phyloP scores from a whole-genome alignment of 106 monocot species.

The Acanthochlamys bracteata region DNA sequence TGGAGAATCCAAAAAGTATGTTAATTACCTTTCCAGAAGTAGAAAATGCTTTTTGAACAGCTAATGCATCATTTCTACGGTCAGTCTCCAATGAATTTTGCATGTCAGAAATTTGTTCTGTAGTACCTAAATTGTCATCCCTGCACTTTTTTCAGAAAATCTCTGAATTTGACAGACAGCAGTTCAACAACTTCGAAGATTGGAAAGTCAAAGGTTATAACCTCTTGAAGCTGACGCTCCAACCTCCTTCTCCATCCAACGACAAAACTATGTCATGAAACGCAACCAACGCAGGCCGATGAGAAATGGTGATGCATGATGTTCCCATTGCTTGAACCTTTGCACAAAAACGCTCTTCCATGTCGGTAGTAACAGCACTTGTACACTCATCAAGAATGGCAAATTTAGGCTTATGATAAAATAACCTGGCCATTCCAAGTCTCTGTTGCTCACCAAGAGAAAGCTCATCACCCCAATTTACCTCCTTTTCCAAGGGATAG shows the following conservation, averaged over 20 bases:
- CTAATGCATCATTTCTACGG: constrained; percentile 69
- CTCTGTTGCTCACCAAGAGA: constrained; percentile 99
- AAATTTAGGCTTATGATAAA: constrained; percentile 98
- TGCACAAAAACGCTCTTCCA: constrained; percentile 98
- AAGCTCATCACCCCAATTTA: constrained; percentile 99
- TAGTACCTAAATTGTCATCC: constrained; percentile 29
- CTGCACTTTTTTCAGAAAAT: constrained; percentile 37
- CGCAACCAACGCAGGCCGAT: constrained; percentile 93
- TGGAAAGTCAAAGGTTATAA: constrained; percentile 1
- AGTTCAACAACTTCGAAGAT: too few relatives aligned
- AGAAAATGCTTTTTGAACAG: constrained; percentile 91
- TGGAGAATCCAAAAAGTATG: too few relatives aligned
- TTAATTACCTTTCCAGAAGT: constrained; percentile 63
- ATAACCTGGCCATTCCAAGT: constrained; percentile 94
- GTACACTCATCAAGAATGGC: constrained; percentile 99
- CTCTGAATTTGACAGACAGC: too few relatives aligned
- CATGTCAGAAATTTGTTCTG: constrained; percentile 21
- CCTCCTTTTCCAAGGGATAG: constrained; percentile 82
- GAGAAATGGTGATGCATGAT: constrained; percentile 96
- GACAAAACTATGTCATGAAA: constrained; percentile 97
- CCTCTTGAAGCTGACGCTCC: constrained; percentile 81
- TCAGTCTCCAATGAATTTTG: constrained; percentile 49
- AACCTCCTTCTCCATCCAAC: constrained; percentile 95
- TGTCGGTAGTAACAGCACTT: constrained; percentile 99
- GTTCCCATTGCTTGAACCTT: constrained; percentile 97